Evolutionary conservation across 1,284 basidiomycete species (phyloP), one percentile per base, ranked within the genome.

Genomic region (Cryptococcus sp.): DNA sequence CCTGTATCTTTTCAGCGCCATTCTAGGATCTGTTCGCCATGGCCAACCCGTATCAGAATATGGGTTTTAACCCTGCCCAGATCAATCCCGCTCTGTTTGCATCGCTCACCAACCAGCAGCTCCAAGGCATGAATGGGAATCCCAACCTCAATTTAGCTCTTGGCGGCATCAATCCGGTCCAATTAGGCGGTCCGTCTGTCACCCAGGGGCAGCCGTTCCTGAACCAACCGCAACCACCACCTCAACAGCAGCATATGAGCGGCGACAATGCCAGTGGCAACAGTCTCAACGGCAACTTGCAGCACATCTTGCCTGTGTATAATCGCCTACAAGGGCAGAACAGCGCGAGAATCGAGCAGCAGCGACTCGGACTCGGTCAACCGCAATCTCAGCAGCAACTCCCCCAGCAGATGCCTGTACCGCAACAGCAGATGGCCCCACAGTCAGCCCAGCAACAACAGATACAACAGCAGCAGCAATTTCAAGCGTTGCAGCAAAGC

Each of bases 1-100:
- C n/a, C 29, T 34, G 8, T 10, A 34, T 34, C 8, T 34, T 2
- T 34, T 34, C 13, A 4, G 8, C 8, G 29, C 8, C 29, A 34
- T 13, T 5, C 8, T 5, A 13, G 8, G 8, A 34, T 34, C 29
- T 34, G 29, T 34, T n/a, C 50, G 40, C 20, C 38, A 57, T 57
- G 55, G 46, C 55, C 11, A 52, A 52, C 20, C 53, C 53, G 19
- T 52, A 53, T 26, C 54, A 55, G 43, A 25, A 29, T 37, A 41
- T 34, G 16, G 56, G 56, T 50, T 58, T 58, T 48, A 62, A 62
- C 39, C 50, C 57, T 17, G 53, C 60, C 29, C 60, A 62, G 44
- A 44, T 62, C 8, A 62, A 62, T 37, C 60, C 60, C 16, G 60
- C 60, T 37, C 45, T 62, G 16, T 62, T 62, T 44, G 60, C 60